These are phyloP conservation scores for Pseudovirgaria hyperparasitica DNA, from an alignment of 2,329 filamentous ascomycete genomes.

Conservation along the genomic window DNA sequence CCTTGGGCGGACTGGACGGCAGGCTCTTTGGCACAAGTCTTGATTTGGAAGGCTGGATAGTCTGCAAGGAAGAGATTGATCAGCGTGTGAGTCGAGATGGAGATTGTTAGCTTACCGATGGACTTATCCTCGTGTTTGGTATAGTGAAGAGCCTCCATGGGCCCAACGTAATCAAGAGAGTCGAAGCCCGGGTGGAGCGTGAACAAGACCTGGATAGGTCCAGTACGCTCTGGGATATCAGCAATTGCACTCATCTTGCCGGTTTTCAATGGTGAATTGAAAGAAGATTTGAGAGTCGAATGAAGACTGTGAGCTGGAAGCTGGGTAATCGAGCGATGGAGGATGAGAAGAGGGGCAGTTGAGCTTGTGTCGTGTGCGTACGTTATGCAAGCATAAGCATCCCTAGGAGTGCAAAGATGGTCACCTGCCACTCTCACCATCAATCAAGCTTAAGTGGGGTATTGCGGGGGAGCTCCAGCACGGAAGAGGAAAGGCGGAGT, in stretches of 20 bases:
- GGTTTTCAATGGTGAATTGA: conserved; percentile 6
- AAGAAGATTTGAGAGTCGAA: background rate
- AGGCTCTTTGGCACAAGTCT: conserved; percentile 10
- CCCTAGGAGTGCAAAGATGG: too few species aligned
- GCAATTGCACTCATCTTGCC: conserved; percentile 28
- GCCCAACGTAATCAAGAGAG: conserved; percentile 44
- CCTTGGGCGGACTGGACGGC: conserved; percentile 44
- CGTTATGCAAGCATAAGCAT: too few species aligned
- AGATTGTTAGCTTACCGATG: conserved; percentile 25
- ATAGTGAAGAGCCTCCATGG: conserved; percentile 43
- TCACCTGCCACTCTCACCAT: too few species aligned
- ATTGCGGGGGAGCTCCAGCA: too few species aligned
- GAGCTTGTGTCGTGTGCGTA: too few species aligned
- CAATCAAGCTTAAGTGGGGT: too few species aligned
- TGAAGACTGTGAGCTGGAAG: too few species aligned
- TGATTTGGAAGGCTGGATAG: conserved; percentile 3
- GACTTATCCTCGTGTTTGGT: conserved; percentile 43
- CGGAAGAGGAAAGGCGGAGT: background rate
- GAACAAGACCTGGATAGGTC: conserved; percentile 46
- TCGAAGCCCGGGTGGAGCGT: conserved; percentile 44
- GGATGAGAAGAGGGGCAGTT: too few species aligned
- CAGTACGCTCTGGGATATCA: conserved; percentile 19
- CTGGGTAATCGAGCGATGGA: too few species aligned
- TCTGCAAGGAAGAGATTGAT: conserved; percentile 3
- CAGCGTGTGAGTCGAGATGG: conserved; percentile 2